Base-by-base conservation (phyloP, 2,329 filamentous ascomycete genomes). In the Fusarium secorum region DNA sequence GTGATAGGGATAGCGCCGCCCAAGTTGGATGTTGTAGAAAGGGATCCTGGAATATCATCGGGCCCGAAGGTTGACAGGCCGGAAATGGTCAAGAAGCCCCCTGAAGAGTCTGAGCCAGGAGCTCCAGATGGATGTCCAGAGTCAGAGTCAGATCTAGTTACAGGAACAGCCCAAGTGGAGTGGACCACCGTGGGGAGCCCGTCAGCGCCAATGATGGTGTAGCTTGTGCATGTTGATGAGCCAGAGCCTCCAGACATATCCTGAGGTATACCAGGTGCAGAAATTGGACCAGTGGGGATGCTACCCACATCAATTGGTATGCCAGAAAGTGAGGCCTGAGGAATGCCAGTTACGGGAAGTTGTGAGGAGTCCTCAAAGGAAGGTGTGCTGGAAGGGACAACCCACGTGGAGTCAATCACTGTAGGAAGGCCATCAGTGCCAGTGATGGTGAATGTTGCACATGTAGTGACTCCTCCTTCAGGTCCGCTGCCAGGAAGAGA, bases 341-440 rank as follows among this genome's bases (percentile, higher is more conserved):
- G 70, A 14, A 55, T 32, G 11, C 60, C 56, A 22, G 65, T 51
- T 7, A 53, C 45, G 24, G 74, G 61, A 22, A 66, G 63, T 17
- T 71, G 68, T 13, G 60, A 63, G 45, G 73, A 72, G 14, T 48
- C 62, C 9, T 62, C 64, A 30, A 60, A 51, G 15, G 49, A 53
- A 30, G 72, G 66, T 15, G 66, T 70, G 36, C 48, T 62, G 13
- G 49, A 33, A 51, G 78, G 72, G 18, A 77, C 64, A 24, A 80
- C 71, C 74, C 79, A 76, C 20, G 77, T 79, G 13, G 80, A 81
- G 41, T 81, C 77, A 24, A 81, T 64, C 15, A 80, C 72, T 14
- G 80, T 81, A 15, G 78, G 76, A 39, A 74, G 64, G 10, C 79
- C 79, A 64, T 81, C 73, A n/a, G 76, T 39, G 6, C 80, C 80